Percentiles rank a stretch among this genome's conserved stretches.
These are phyloP conservation scores for Aspergillus sclerotialis DNA, from an alignment of 2,329 filamentous ascomycete genomes.

Conservation along the genomic window DNA sequence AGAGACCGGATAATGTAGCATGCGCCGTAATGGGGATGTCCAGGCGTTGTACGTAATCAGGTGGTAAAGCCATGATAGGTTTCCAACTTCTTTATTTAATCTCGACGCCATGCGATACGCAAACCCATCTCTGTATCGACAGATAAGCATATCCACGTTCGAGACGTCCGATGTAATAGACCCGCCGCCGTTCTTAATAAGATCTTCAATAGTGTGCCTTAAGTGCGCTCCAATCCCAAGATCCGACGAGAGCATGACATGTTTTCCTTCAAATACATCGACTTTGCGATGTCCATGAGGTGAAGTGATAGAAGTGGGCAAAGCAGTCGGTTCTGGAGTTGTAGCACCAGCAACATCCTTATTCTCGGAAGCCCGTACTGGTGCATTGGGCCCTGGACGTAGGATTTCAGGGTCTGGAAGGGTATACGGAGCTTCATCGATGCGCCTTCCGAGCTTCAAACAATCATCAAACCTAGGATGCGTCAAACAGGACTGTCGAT, in stretches of 20 bases:
- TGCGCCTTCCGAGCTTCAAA: constrained; percentile 82
- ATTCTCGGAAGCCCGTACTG: constrained; percentile 51
- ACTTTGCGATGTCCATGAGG: constrained; percentile 44
- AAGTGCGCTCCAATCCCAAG: constrained; percentile 64
- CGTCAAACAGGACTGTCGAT: too few species aligned
- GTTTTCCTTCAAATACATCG: constrained; percentile 69
- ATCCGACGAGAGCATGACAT: constrained; percentile 70
- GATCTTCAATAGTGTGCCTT: constrained; percentile 57
- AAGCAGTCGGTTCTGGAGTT: constrained; percentile 40
- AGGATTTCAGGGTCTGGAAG: constrained; percentile 82
- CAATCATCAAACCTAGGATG: constrained; percentile 83
- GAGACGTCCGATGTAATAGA: constrained; percentile 58
- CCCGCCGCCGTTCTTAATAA: constrained; percentile 68
- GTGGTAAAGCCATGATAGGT: constrained; percentile 88
- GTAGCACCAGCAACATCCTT: constrained; percentile 62
- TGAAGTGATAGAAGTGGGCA: constrained; percentile 24
- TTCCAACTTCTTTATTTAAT: constrained; percentile 76
- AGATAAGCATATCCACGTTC: constrained; percentile 75
- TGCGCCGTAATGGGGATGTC: constrained; percentile 73
- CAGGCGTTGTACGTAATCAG: constrained; percentile 83
- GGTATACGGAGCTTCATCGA: constrained; percentile 78
- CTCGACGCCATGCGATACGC: constrained; percentile 73
- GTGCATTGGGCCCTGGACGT: constrained; percentile 49
- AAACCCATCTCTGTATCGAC: constrained; percentile 74
- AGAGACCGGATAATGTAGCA: constrained; percentile 86